Conservation (phyloP, 805 yeast species). For the Metschnikowia proteae region DNA sequence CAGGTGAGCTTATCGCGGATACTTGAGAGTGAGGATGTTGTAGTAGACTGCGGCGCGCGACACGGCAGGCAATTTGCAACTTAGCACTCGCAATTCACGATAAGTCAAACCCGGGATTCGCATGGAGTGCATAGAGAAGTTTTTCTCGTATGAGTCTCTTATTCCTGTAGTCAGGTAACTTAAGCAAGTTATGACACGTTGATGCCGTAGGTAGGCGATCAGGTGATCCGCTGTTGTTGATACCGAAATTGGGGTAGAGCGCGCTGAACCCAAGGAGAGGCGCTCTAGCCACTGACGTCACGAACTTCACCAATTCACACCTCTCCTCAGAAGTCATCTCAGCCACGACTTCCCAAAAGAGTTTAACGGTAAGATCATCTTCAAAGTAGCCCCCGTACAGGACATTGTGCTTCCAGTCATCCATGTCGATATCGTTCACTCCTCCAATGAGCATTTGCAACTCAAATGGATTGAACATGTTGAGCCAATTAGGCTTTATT, state of each 20-base stretch:
- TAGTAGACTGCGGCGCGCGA: constrained; percentile 1
- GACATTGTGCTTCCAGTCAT: constrained; percentile 62
- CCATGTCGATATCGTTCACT: constrained; percentile 64
- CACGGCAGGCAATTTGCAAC: neutral
- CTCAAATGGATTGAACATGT: constrained; percentile 81
- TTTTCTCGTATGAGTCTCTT: constrained; percentile 47
- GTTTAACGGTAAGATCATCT: constrained; percentile 53
- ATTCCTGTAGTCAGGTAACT: constrained; percentile 72
- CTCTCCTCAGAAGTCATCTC: constrained; percentile 66
- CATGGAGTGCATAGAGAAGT: constrained; percentile 70
- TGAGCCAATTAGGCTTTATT: constrained; percentile 71
- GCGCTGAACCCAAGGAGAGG: constrained; percentile 80
- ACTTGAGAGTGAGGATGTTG: too few species aligned
- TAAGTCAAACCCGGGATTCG: constrained; percentile 86
- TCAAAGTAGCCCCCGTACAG: constrained; percentile 52
- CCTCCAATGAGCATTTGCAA: constrained; percentile 73
- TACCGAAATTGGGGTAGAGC: constrained; percentile 70
- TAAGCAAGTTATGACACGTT: constrained; percentile 86
- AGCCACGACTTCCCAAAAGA: constrained; percentile 72
- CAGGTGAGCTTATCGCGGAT: neutral
- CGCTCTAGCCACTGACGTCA: constrained; percentile 87
- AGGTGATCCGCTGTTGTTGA: constrained; percentile 56
- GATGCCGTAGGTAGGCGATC: constrained; percentile 85
- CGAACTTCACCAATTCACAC: constrained; percentile 72
- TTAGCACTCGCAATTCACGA: constrained; percentile 6